A percentile compares a stretch with the other conserved stretches of the same genome.
Evolutionary conservation across 768 basidiomycete genomes (phyloP).

Genomic region (Lepiota brunneoincarnata): DNA sequence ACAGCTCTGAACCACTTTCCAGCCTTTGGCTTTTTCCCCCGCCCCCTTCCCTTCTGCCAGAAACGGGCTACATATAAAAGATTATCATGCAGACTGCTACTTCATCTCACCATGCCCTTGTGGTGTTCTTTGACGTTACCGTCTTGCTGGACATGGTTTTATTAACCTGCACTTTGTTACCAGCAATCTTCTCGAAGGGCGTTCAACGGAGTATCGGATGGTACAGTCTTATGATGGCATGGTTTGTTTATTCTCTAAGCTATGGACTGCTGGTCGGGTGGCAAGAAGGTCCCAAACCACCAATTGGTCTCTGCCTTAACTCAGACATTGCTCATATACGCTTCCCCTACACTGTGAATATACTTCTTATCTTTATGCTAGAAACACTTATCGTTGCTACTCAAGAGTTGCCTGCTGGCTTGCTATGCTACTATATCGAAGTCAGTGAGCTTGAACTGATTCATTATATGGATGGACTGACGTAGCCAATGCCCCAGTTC

Average conservation of each 20-base stretch:
- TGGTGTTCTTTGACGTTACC: slow-evolving; percentile 7
- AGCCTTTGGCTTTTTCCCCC: not conserved
- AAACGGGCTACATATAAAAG: not conserved
- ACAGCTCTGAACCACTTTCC: not conserved
- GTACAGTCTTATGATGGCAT: slow-evolving; percentile 3
- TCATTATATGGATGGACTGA: not conserved
- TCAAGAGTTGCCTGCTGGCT: not conserved
- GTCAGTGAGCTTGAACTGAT: not conserved
- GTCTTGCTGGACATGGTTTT: not conserved
- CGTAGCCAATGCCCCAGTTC: not conserved
- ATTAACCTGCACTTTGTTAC: not conserved
- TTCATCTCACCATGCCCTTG: slow-evolving; percentile 2
- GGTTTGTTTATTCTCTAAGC: slow-evolving; percentile 4
- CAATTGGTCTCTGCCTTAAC: not conserved
- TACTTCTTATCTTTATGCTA: not conserved
- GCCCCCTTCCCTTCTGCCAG: not conserved
- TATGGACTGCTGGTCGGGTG: slow-evolving; percentile 3
- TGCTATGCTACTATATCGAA: slow-evolving; percentile 3
- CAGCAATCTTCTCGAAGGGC: not conserved
- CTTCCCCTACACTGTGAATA: slow-evolving; percentile 1
- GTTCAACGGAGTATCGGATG: slow-evolving; percentile 3
- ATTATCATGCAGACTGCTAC: not conserved
- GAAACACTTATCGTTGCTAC: not conserved
- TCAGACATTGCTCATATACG: slow-evolving; percentile 6
- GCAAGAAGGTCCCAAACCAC: not conserved